Base-by-base conservation (phyloP, 106 monocot genomes). In the Posidonia australis region DNA sequence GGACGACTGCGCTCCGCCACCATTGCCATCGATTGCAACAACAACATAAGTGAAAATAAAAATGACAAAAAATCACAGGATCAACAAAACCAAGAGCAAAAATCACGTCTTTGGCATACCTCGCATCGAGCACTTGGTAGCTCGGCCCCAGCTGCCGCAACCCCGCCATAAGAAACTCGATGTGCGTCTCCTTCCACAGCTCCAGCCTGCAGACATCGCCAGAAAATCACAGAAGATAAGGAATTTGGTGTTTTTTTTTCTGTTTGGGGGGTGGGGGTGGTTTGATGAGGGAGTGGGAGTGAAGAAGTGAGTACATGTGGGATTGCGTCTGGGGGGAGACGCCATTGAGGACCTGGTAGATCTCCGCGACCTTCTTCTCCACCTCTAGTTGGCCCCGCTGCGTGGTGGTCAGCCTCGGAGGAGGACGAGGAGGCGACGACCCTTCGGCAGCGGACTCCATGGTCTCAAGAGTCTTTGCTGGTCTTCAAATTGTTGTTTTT, bases 51-150 rank as follows among this genome's bases (percentile, higher is more conserved):
- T 23, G n/a, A 25, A 67, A 66, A 23, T 0, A 18, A 22, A 44
- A 7, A n/a, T 29, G 4, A 36, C 36, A 7, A 36, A 36, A 36
- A 36, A 4, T 4, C 2, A 36, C 36, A 36, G 36, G 7, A 36
- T 36, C 36, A 7, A 36, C 36, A 36, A 36, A 36, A n/a, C n/a
- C n/a, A 62, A 48, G 30, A 61, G 26, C 17, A 65, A 25, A 56
- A 46, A 5, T 26, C 18, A 20, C 23, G 18, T 32, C 13, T 22
- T n/a, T 29, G 11, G 43, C 52, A 64, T 80, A 87, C 96, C 81
- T 98, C 42, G 98, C 87, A 84, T 98, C 98, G 23, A 98, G 85
- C 17, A 83, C 81, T 10, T 77, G 62, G 78, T 79, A 91, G 63
- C 55, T 81, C 28, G 80, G 84, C 5, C 85, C 85, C 18, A 98